phyloP scores from a whole-genome alignment of 441 rosid genomes.

The Gossypium schwendimanii region DNA sequence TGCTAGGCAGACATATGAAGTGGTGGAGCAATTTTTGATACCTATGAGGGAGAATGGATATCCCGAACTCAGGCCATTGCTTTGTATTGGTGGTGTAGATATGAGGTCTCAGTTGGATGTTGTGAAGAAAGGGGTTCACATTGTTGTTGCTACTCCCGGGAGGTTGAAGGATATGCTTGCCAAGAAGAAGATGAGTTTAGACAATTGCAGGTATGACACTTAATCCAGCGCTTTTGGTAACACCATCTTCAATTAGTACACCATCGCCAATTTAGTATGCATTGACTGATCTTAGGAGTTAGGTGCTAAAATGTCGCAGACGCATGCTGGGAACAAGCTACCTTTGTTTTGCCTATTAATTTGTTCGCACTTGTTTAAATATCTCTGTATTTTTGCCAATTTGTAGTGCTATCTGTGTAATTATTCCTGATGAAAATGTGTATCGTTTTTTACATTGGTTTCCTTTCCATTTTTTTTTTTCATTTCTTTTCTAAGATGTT shows the following conservation, averaged over 20 bases:
- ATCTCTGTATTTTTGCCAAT: background rate
- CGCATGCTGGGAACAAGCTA: background rate
- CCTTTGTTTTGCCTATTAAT: background rate
- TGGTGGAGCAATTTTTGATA: constrained; percentile 64
- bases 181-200: constrained; percentile 79
- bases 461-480: background rate
- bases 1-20: constrained; percentile 83
- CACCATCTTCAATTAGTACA: background rate
- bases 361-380: background rate
- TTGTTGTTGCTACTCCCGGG: constrained; percentile 88
- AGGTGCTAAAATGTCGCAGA: background rate
- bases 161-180: constrained; percentile 88
- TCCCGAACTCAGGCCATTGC: constrained; percentile 66
- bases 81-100: constrained; percentile 86
- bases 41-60: constrained; percentile 56
- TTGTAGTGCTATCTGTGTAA: background rate
- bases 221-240: background rate
- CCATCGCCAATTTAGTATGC: background rate
- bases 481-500: background rate
- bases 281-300: background rate
- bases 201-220: constrained; percentile 59
- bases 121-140: constrained; percentile 79
- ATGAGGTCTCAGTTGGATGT: constrained; percentile 82
- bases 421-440: background rate
- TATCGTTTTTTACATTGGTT: constrained; percentile 1